Evolutionary conservation across 2,329 filamentous ascomycete species (phyloP).

Genomic region (Fusarium goolgardi): DNA sequence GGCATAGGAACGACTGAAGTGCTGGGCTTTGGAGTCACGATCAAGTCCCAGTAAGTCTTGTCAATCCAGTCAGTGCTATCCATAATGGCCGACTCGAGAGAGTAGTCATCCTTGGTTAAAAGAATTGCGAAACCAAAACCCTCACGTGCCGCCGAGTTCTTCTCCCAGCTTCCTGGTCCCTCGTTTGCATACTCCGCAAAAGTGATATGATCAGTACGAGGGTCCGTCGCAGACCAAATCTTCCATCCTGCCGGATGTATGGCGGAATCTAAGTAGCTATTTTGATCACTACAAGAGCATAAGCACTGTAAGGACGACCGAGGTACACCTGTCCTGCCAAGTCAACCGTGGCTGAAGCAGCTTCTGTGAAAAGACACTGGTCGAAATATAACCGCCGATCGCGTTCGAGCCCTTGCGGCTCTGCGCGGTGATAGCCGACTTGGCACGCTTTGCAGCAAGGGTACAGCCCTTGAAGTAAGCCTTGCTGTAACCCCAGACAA

Average conservation of each 20-base stretch:
- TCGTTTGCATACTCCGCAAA: slow-evolving; percentile 71
- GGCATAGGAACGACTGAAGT: slow-evolving; percentile 15
- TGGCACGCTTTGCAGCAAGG: slow-evolving; percentile 34
- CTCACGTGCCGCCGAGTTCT: slow-evolving; percentile 36
- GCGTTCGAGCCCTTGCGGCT: slow-evolving; percentile 45
- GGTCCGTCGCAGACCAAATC: slow-evolving; percentile 69
- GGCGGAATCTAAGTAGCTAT: no score
- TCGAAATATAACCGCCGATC: slow-evolving; percentile 57
- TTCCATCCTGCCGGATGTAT: slow-evolving; percentile 46
- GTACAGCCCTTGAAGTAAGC: slow-evolving; percentile 43
- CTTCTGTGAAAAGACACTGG: slow-evolving; percentile 51
- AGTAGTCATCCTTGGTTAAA: slow-evolving; percentile 35
- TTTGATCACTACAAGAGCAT: slow-evolving; percentile 60
- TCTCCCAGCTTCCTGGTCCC: slow-evolving; percentile 53
- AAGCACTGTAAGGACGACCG: slow-evolving; percentile 59
- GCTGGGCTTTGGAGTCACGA: slow-evolving; percentile 39
- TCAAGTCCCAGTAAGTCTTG: slow-evolving; percentile 38
- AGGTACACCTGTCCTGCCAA: slow-evolving; percentile 56
- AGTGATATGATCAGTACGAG: slow-evolving; percentile 64
- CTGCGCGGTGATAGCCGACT: slow-evolving; percentile 45
- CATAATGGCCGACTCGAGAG: slow-evolving; percentile 39
- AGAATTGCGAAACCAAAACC: slow-evolving; percentile 38
- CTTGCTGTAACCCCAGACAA: slow-evolving; percentile 44
- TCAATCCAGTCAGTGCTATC: slow-evolving; percentile 45
- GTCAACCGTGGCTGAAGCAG: slow-evolving; percentile 37